phyloP scores from a whole-genome alignment of 2,329 filamentous ascomycete species.

The Aspergillus ruber region DNA sequence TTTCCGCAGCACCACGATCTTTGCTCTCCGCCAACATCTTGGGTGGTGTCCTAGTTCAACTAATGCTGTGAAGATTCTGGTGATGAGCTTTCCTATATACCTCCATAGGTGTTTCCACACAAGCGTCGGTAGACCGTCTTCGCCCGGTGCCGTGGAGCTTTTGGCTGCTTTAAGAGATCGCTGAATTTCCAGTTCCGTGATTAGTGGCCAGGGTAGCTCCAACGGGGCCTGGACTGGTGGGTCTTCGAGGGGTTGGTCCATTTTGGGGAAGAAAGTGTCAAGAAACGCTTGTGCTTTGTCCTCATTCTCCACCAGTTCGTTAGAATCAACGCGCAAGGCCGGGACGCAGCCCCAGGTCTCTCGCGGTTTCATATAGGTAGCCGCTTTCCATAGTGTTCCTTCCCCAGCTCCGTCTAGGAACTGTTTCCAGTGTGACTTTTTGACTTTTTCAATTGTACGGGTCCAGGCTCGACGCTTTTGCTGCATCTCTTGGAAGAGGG shows the following conservation, averaged over 20 bases:
- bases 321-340: constrained; percentile 4
- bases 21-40: constrained; percentile 10
- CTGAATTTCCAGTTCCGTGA: constrained; percentile 12
- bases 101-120: constrained; percentile 11
- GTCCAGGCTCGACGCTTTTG: constrained; percentile 6
- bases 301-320: constrained; percentile 12
- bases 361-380: constrained; percentile 8
- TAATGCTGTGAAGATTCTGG: constrained; percentile 8
- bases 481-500: constrained; percentile 3
- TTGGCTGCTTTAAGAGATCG: constrained; percentile 9
- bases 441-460: constrained; percentile 7
- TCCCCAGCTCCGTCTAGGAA: constrained; percentile 14
- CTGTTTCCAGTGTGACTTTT: constrained; percentile 10
- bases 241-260: too few relatives aligned
- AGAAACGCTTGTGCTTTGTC: constrained; percentile 13
- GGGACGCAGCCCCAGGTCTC: constrained; percentile 12
- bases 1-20: constrained; percentile 19
- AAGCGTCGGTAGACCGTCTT: constrained; percentile 11
- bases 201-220: too few relatives aligned
- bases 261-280: constrained; percentile 14
- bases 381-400: constrained; percentile 13
- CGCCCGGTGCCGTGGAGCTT: constrained; percentile 10
- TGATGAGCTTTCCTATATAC: constrained; percentile 4
- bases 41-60: constrained; percentile 14
- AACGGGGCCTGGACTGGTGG: too few relatives aligned